Evolutionary conservation across 495 filamentous ascomycete species (phyloP), one percentile per base, ranked within the genome.

Genomic region (Aspergillus conjunctus): DNA sequence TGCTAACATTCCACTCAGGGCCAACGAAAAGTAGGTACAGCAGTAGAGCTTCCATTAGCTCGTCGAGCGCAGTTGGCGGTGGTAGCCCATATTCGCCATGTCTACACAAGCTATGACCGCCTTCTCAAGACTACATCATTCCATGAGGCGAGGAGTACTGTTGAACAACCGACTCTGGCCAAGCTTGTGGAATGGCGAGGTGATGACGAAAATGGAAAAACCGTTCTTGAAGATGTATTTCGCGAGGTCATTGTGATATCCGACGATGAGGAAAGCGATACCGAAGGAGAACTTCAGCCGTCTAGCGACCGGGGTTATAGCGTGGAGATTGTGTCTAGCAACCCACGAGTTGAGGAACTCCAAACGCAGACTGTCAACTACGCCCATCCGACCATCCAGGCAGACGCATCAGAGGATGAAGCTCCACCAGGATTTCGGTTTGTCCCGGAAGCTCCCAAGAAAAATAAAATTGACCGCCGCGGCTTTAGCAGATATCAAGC

Each of bases 101-200:
- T 76, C 31, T 91, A 95, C 71, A 97, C 93, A 17, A 80, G 90
- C 61, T 97, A 97, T 71, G 92, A 97, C 73, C 75, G 82, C 61
- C 77, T 95, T 30, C 77, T 97, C 26, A 85, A 79, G 59, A 77
- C 81, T 49, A 84, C 81, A 7, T 77, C 72, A 8, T 92, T 85
- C 72, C 77, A 81, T 46, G 88, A 90, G 58, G 91, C 92, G 22
- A 82, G 92, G 58, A 82, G 79, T 58, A 71, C 76, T 43, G 88
- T 94, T 39, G 88, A 93, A 66, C 81, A 86, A 46, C 73, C 85
- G 14, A 91, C 87, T 51, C 76, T 93, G 31, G 83, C 87, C 55
- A 83, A 87, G 66, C 77, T 96, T 55, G 83, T 91, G 66, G 87
- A 90, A 79, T 96, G 93, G 93, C 87, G 91, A 69, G 91, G 90